Percentiles rank a stretch among this genome's conserved stretches.
Evolutionary conservation across 2,329 filamentous ascomycete genomes (phyloP).

Genomic region (Monosporascus sp.): DNA sequence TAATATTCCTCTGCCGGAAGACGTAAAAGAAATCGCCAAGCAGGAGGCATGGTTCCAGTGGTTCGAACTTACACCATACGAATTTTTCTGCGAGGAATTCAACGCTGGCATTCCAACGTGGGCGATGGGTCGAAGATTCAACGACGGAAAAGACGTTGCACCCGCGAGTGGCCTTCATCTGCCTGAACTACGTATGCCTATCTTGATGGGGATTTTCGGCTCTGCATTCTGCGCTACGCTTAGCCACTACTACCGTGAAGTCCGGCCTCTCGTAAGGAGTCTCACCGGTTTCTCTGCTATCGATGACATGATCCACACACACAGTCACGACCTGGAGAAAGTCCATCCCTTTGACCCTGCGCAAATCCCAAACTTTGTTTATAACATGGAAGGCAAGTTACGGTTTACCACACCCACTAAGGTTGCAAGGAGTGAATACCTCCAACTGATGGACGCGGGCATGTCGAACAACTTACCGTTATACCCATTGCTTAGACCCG

Average conservation of each 20-base stretch:
- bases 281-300: conserved; percentile 71
- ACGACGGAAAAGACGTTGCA: conserved; percentile 62
- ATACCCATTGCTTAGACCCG: conserved; percentile 85
- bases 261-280: conserved; percentile 74
- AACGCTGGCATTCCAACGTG: conserved; percentile 90
- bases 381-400: conserved; percentile 72
- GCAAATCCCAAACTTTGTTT: conserved; percentile 81
- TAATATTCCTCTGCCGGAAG: conserved; percentile 35
- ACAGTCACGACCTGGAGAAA: conserved; percentile 79
- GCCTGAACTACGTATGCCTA: conserved; percentile 77
- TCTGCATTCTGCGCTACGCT: conserved; percentile 94
- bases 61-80: conserved; percentile 94
- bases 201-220: conserved; percentile 92
- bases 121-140: conserved; percentile 81
- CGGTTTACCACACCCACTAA: conserved; percentile 73
- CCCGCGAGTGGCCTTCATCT: conserved; percentile 64
- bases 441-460: conserved; percentile 90
- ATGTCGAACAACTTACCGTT: conserved; percentile 99
- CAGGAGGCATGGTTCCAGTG: conserved; percentile 92
- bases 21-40: conserved; percentile 47
- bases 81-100: conserved; percentile 93
- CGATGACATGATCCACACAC: conserved; percentile 76
- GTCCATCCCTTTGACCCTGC: conserved; percentile 94
- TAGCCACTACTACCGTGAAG: conserved; percentile 92
- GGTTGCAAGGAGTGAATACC: conserved; percentile 65